These are phyloP conservation scores for Actinidia polygama DNA, from an alignment of 179 eudicot genomes.

Conservation along the genomic window DNA sequence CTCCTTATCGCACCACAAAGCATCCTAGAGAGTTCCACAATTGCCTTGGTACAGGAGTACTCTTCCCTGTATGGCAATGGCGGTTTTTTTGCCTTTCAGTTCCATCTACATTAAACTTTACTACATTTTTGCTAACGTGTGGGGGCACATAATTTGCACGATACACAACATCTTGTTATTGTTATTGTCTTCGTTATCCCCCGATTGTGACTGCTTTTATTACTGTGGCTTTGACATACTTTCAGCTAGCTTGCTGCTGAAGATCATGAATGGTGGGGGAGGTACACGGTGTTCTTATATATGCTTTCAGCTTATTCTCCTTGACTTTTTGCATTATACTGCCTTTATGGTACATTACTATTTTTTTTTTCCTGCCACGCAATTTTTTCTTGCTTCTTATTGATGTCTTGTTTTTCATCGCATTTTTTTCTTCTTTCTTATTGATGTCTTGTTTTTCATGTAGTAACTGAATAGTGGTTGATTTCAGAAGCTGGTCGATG, in stretches of 20 bases:
- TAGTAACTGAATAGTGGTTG: background rate
- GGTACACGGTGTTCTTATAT: slow-evolving; percentile 9
- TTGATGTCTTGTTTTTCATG: background rate
- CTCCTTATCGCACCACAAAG: slow-evolving; percentile 27
- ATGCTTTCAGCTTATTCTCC: background rate
- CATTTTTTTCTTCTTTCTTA: background rate
- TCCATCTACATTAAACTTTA: slow-evolving; percentile 29
- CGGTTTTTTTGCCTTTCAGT: slow-evolving; percentile 29
- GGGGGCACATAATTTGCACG: slow-evolving; percentile 24
- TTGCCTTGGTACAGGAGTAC: slow-evolving; percentile 27
- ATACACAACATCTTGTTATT: slow-evolving; percentile 25
- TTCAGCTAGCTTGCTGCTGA: slow-evolving; percentile 31
- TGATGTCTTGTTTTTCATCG: no score
- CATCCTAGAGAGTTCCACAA: slow-evolving; percentile 24
- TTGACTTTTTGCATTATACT: background rate
- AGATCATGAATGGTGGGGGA: slow-evolving; percentile 34
- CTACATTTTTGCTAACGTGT: slow-evolving; percentile 29
- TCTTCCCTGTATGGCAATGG: slow-evolving; percentile 31
- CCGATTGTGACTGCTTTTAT: slow-evolving; percentile 28
- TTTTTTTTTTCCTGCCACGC: background rate
- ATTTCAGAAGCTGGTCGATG: background rate
- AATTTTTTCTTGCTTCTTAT: no score
- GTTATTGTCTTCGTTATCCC: slow-evolving; percentile 26
- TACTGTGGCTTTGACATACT: slow-evolving; percentile 30
- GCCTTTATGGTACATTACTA: background rate